Conservation (phyloP, 202 grass and related monocot genomes). For the Carex arenaria region DNA sequence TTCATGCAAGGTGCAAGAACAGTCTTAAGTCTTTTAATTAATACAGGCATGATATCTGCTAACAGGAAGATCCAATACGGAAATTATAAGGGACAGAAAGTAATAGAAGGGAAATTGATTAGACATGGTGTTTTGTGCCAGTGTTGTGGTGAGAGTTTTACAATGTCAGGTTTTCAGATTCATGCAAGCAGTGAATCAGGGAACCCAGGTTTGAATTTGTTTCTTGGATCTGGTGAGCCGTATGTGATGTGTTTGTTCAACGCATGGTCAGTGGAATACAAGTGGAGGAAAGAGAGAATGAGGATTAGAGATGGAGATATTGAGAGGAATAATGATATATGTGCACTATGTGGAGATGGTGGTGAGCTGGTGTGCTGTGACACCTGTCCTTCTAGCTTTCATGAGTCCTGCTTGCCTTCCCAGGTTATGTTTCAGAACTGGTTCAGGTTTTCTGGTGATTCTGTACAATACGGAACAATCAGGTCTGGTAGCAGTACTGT, state of each 20-base stretch:
- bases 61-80: conserved; percentile 52
- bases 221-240: conserved; percentile 63
- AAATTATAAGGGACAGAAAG: conserved; percentile 36
- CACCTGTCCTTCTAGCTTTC: conserved; percentile 80
- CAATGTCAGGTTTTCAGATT: conserved; percentile 56
- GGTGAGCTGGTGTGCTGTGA: conserved; percentile 97
- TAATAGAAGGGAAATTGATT: conserved; percentile 73
- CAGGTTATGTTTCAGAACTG: conserved; percentile 26
- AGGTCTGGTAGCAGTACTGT: background rate
- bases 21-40: conserved; percentile 55
- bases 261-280: conserved; percentile 82
- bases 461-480: background rate
- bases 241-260: conserved; percentile 75
- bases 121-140: conserved; percentile 55
- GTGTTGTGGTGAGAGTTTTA: conserved; percentile 57
- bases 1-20: conserved; percentile 51
- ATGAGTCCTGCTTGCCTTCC: conserved; percentile 64
- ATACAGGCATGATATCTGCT: conserved; percentile 50
- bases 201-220: conserved; percentile 65
- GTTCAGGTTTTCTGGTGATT: background rate
- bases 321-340: conserved; percentile 78
- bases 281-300: conserved; percentile 48
- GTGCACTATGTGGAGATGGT: conserved; percentile 67
- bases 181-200: conserved; percentile 49
- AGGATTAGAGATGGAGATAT: conserved; percentile 26